Evolutionary conservation across 176 grass and related monocot genomes (phyloP), one percentile per base, ranked within the genome.

Genomic region (Aegilops speltoides): DNA sequence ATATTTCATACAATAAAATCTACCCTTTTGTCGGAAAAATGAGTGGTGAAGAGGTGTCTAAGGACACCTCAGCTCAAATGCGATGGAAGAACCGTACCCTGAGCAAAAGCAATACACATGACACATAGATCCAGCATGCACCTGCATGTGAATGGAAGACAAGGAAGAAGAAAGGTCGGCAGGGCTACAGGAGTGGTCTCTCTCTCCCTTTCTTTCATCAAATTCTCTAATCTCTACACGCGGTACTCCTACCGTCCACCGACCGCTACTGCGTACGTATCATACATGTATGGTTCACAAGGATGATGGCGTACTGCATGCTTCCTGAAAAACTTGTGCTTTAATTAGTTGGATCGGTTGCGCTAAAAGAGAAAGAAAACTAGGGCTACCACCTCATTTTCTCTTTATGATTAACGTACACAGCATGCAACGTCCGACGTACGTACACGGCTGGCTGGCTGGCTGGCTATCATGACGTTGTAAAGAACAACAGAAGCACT

Each of bases 401-500:
- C 34, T 16, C 8, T 65, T 33, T 68, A 68, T 68, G 83, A 52
- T 78, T 62, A 33, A 68, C 46, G 73, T 66, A 56, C 73, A 28
- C 26, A 56, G 43, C 73, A 76, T 76, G 73, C 61, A 78, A 67
- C 28, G 26, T 24, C 32, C 20, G 19, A 34, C 31, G 54, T 59
- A 59, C 17, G 16, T 54, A 54, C 50, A 54, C 50, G 50, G 50
- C 50, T 19, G 50, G 50, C 46, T 50, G 43, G 7, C 50, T 38
- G 31, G 56, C 11, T 46, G 43, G 43, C 43, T 64, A 81, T 81
- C 23, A 73, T 83, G 80, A 57, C 71, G 75, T 79, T 16, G 57
- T 59, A 46, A 61, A 84, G 33, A 59, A 22, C 50, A 77, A 68
- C 17, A 77, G 11, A 65, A 76, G 24, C 69, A 54, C 79, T 68